Percentiles rank a stretch among this genome's conserved stretches.
phyloP scores from a whole-genome alignment of 441 rosid species.

The Melastoma candidum region DNA sequence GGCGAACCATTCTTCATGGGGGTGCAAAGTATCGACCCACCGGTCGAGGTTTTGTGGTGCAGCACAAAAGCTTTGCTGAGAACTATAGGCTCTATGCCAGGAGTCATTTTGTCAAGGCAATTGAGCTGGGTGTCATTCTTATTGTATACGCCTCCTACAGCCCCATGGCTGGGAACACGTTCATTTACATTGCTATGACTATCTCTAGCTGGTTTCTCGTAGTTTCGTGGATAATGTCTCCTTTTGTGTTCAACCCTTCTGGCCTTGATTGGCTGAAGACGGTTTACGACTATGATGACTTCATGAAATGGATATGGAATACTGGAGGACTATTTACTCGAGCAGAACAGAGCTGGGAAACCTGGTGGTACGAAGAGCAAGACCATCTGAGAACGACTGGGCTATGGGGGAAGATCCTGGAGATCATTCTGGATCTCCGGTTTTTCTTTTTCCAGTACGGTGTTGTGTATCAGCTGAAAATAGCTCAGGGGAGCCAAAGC shows the following conservation, averaged over 20 bases:
- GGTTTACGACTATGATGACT: conserved; percentile 14
- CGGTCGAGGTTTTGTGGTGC: conserved; percentile 17
- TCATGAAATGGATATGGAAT: conserved; percentile 14
- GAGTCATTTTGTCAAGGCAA: conserved; percentile 14
- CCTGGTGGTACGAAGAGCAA: conserved; percentile 15
- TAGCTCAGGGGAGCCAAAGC: conserved; percentile 1
- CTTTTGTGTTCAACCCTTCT: conserved; percentile 10
- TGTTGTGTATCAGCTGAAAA: conserved; percentile 12
- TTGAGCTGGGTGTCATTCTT: conserved; percentile 14
- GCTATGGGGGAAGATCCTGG: conserved; percentile 15
- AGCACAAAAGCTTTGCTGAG: conserved; percentile 17
- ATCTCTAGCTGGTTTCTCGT: conserved; percentile 15
- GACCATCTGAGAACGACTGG: conserved; percentile 15
- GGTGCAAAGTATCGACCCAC: conserved; percentile 16
- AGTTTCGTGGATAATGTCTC: conserved; percentile 13
- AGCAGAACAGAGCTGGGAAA: conserved; percentile 18
- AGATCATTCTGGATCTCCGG: conserved; percentile 15
- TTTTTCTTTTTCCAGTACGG: conserved; percentile 17
- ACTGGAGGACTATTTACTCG: conserved; percentile 8
- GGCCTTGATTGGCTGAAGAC: conserved; percentile 16
- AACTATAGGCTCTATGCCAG: conserved; percentile 17
- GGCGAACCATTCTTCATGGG: conserved; percentile 15
- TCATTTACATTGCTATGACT: conserved; percentile 11
- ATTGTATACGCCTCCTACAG: conserved; percentile 13
- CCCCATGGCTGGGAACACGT: conserved; percentile 5